Conservation (phyloP, 2,329 filamentous ascomycete species). For the Arthroderma sp. region DNA sequence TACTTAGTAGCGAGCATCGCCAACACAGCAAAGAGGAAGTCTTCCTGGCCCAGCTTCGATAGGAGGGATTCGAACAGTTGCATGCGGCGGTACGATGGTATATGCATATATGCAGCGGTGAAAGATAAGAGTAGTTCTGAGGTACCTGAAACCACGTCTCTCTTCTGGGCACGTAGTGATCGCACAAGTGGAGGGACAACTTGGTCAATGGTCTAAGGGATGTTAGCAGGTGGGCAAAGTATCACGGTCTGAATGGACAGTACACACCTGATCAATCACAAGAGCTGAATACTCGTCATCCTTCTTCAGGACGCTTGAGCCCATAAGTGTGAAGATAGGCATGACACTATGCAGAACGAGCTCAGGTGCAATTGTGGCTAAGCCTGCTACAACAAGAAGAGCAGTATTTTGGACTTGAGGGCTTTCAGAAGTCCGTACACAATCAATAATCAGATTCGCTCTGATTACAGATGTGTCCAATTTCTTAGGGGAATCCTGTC, state of each 20-base stretch:
- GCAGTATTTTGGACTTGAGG: conserved; percentile 90
- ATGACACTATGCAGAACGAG: conserved; percentile 92
- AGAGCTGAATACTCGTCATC: conserved; percentile 95
- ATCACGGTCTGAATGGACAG: neutral
- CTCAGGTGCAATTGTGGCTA: conserved; percentile 80
- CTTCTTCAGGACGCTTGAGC: conserved; percentile 76
- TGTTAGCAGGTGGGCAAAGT: too few species aligned
- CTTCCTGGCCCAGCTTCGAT: conserved; percentile 68
- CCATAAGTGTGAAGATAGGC: conserved; percentile 99
- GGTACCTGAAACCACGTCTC: conserved; percentile 65
- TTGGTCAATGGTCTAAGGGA: conserved; percentile 63
- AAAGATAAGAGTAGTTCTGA: conserved; percentile 91
- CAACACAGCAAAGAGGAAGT: conserved; percentile 77
- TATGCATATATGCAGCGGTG: conserved; percentile 89
- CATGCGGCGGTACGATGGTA: conserved; percentile 72
- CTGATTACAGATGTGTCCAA: conserved; percentile 71
- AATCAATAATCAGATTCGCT: conserved; percentile 83
- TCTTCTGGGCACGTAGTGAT: conserved; percentile 65
- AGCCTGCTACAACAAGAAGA: conserved; percentile 69
- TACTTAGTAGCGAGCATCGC: conserved; percentile 88
- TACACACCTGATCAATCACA: conserved; percentile 59
- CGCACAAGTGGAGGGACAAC: conserved; percentile 85
- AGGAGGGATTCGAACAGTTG: conserved; percentile 75
- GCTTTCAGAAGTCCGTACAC: conserved; percentile 79
- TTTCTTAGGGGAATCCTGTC: conserved; percentile 23